These are phyloP conservation scores for Phytophthora fragariaefolia DNA, from an alignment of 352 stramenopile genomes.

Conservation along the genomic window DNA sequence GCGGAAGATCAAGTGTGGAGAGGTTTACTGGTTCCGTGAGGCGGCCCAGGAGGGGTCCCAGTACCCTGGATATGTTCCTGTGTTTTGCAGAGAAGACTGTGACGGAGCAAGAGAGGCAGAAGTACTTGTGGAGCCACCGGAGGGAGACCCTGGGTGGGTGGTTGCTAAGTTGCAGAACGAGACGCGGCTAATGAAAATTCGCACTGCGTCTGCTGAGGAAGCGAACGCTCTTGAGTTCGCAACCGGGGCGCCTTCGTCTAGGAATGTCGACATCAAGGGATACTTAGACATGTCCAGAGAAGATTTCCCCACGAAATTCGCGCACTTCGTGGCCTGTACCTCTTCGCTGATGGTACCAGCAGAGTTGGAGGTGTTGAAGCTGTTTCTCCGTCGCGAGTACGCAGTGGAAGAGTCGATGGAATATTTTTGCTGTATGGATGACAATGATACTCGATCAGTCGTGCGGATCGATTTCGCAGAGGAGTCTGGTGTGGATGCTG, in stretches of 20 bases:
- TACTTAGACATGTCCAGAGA: constrained; percentile 40
- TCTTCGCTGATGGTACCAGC: constrained; percentile 48
- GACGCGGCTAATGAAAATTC: constrained; percentile 8
- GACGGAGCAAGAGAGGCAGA: not conserved
- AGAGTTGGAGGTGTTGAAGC: constrained; percentile 50
- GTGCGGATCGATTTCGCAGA: constrained; percentile 72
- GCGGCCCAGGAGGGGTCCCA: not conserved
- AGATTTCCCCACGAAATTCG: constrained; percentile 61
- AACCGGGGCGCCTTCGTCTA: constrained; percentile 6
- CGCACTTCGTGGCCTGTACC: constrained; percentile 52
- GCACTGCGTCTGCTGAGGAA: constrained; percentile 7
- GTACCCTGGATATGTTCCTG: constrained; percentile 21
- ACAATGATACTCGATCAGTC: constrained; percentile 40
- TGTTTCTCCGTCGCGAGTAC: constrained; percentile 49
- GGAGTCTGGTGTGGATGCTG: constrained; percentile 77
- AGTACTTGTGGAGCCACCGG: not conserved
- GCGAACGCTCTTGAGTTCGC: constrained; percentile 27
- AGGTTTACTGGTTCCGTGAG: constrained; percentile 16
- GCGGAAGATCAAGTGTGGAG: constrained; percentile 9
- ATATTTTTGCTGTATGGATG: constrained; percentile 52
- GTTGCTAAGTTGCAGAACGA: constrained; percentile 19
- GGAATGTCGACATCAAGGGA: constrained; percentile 24
- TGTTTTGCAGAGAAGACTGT: constrained; percentile 17
- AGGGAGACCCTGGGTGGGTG: constrained; percentile 16
- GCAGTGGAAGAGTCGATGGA: constrained; percentile 62